Base-by-base conservation (phyloP, 2,329 filamentous ascomycete species). In the Thyridium curvatum region DNA sequence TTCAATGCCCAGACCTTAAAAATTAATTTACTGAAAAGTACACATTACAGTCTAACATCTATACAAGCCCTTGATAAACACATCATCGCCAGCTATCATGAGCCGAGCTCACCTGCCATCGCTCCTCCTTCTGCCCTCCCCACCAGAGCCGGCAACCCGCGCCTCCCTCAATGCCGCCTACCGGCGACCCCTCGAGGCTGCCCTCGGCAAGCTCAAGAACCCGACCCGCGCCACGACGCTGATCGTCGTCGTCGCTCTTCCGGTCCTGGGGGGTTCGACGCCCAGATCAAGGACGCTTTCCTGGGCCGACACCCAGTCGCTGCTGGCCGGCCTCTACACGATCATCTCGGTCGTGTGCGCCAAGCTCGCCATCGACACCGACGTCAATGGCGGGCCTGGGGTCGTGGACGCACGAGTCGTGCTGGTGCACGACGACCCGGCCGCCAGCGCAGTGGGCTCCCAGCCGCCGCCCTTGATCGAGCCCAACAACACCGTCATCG, bases 331-430 rank as follows among this genome's bases (percentile, higher is more conserved):
- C 18, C 56, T 94, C 17, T 97, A 97, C 69, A 80, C 81, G 51
- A 72, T 96, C 36, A 68, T 93, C 40, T 83, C 83, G 28, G 66
- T 81, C 34, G 68, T 87, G n/a, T 87, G 84, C 45, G 77, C 81
- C 12, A 71, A 79, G 47, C 66, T 77, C 35, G 66, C 65, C 34
- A 71, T 65, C 64, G 82, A 59, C 64, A 86, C 60, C 56, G 86
- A 61, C 68, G 76, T 66, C 7, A 61, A 63, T 32, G 67, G 64
- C 12, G 77, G 78, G 29, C 72, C 78, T 1, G 79, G 80, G 34
- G 84, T 86, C 17, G 75, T 95, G 13, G 88, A 96, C 60, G 72
- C 78, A 1, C 78, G 88, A 4, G 65, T 95, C 13, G 53, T 95
- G 18, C 70, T 94, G 26, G 63, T 95, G 30, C 77, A 84, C 56